Conservation (phyloP, 2,329 filamentous ascomycete species). For the Lasiodiplodia sp. region DNA sequence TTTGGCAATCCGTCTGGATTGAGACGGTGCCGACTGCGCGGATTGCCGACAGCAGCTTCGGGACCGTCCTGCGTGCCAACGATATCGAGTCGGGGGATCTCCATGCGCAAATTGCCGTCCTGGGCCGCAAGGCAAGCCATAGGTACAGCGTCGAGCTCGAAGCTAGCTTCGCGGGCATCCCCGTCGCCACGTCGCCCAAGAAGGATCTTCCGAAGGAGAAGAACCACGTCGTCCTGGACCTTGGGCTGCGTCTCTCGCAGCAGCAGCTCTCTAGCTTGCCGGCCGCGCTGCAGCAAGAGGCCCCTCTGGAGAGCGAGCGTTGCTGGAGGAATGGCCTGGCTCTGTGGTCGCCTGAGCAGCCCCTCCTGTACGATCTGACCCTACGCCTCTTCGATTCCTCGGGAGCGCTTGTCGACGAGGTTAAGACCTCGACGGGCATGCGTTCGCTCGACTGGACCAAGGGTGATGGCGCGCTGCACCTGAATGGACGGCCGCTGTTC, state of each 20-base stretch:
- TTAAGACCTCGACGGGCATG: constrained; percentile 68
- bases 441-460: constrained; percentile 65
- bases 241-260: constrained; percentile 58
- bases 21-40: constrained; percentile 62
- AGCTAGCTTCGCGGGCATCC: constrained; percentile 58
- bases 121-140: constrained; percentile 57
- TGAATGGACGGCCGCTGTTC: constrained; percentile 67
- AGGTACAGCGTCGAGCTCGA: constrained; percentile 61
- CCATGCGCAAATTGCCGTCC: constrained; percentile 58
- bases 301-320: constrained; percentile 47
- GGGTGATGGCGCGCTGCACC: constrained; percentile 65
- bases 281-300: constrained; percentile 41
- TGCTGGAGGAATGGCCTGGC: constrained; percentile 65
- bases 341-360: constrained; percentile 67
- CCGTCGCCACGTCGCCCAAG: constrained; percentile 54
- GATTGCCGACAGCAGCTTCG: constrained; percentile 63
- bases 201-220: constrained; percentile 58
- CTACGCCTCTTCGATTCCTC: constrained; percentile 59
- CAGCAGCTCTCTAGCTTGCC: constrained; percentile 52
- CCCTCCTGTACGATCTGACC: constrained; percentile 62
- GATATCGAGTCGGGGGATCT: constrained; percentile 62
- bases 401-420: constrained; percentile 58
- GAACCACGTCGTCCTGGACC: constrained; percentile 56
- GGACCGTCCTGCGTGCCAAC: constrained; percentile 64
- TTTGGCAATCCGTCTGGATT: constrained; percentile 66